phyloP scores from a whole-genome alignment of 129 eudicot species.

The Gnaphalium uliginosum region DNA sequence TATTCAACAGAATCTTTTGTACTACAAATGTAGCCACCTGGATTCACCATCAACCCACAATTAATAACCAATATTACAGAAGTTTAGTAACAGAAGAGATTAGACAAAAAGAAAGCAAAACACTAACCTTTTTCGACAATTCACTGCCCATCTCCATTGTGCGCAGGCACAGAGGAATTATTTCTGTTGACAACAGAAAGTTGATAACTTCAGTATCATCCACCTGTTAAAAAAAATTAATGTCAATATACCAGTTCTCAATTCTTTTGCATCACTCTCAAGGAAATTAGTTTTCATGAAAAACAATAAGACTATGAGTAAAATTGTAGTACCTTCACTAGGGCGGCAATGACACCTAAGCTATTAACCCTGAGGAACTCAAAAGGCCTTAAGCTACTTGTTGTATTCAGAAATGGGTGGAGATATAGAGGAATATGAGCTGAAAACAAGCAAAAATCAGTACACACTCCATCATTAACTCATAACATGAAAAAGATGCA shows the following conservation, averaged over 20 bases:
- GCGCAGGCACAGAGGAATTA: slow-evolving; percentile 83
- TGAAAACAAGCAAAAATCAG: slow-evolving; percentile 39
- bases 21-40: slow-evolving; percentile 95
- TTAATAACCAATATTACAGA: slow-evolving; percentile 8
- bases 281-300: background rate
- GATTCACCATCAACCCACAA: slow-evolving; percentile 21
- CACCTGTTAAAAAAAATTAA: slow-evolving; percentile 50
- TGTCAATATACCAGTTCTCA: background rate
- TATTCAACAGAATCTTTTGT: slow-evolving; percentile 75
- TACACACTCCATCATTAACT: no score
- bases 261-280: background rate
- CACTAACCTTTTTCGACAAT: slow-evolving; percentile 82
- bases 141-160: slow-evolving; percentile 98
- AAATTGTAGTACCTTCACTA: slow-evolving; percentile 68
- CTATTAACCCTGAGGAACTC: slow-evolving; percentile 91
- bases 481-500: no score
- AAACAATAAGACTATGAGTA: background rate
- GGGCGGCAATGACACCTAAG: slow-evolving; percentile 90
- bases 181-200: slow-evolving; percentile 85
- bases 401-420: slow-evolving; percentile 85
- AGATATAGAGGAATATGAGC: slow-evolving; percentile 86
- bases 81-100: background rate
- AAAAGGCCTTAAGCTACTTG: slow-evolving; percentile 88
- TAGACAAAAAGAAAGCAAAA: background rate
- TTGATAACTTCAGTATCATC: slow-evolving; percentile 89